Percentiles rank a stretch among this genome's conserved stretches.
Conservation (phyloP, 495 filamentous ascomycete genomes). For the Usnea hakonensis region DNA sequence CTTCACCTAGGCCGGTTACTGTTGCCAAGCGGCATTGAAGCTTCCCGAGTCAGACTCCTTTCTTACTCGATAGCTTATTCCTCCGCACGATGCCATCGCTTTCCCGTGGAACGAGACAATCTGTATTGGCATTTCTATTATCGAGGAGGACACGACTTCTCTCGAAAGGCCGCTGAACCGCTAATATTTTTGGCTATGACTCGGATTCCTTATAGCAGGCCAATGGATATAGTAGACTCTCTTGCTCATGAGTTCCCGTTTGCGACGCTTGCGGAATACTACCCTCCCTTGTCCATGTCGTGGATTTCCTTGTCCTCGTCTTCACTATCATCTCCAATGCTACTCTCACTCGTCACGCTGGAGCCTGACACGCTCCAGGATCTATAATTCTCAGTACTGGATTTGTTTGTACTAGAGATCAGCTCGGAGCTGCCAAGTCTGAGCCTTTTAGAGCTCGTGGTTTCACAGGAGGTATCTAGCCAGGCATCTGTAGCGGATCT, state of each 20-base stretch:
- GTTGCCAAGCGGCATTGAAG: not conserved
- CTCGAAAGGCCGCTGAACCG: not conserved
- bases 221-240: not conserved
- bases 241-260: not conserved
- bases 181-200: not conserved
- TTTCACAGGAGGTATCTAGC: not conserved
- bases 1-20: not conserved
- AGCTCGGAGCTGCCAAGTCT: not conserved
- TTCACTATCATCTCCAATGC: not conserved
- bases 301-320: not conserved
- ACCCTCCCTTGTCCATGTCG: not conserved
- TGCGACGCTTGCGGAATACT: not conserved
- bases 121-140: not conserved
- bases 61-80: not conserved
- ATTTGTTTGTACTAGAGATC: not conserved
- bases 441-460: not conserved
- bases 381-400: not conserved
- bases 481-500: constrained; percentile 1
- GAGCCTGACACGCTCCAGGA: not conserved
- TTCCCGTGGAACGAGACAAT: not conserved
- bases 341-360: constrained; percentile 1
- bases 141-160: not conserved
- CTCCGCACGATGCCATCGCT: not conserved
- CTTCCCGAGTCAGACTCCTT: not conserved
- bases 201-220: not conserved